Conservation (phyloP, 805 yeast genomes). For the Starmerella bombicola region DNA sequence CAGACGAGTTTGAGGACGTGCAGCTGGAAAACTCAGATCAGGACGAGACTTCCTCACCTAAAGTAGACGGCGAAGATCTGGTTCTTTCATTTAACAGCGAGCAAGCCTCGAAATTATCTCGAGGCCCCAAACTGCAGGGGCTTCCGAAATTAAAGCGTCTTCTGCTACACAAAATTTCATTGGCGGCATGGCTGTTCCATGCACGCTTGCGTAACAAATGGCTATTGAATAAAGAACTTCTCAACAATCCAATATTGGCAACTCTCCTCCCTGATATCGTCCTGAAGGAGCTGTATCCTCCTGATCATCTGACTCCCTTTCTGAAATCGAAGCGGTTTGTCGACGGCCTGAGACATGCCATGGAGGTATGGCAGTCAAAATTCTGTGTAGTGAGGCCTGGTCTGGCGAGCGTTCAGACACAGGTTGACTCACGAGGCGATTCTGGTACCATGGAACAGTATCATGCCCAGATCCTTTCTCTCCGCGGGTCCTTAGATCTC, state of each 20-base stretch:
- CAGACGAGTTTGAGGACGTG: slow-evolving; percentile 23
- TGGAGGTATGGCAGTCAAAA: slow-evolving; percentile 47
- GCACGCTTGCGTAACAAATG: slow-evolving; percentile 60
- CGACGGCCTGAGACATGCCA: slow-evolving; percentile 60
- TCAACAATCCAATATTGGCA: slow-evolving; percentile 29
- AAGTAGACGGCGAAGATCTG: slow-evolving; percentile 3
- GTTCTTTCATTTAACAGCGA: slow-evolving; percentile 7
- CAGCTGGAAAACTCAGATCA: slow-evolving; percentile 11
- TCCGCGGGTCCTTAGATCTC: slow-evolving; percentile 61
- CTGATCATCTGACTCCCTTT: slow-evolving; percentile 33
- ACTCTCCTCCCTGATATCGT: slow-evolving; percentile 39
- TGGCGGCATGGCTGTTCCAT: slow-evolving; percentile 51
- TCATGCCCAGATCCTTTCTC: slow-evolving; percentile 32
- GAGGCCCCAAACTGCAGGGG: slow-evolving; percentile 1
- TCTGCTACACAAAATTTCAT: slow-evolving; percentile 44
- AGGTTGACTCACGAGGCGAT: slow-evolving; percentile 16
- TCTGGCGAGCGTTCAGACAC: slow-evolving; percentile 23
- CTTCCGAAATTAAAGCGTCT: slow-evolving; percentile 30
- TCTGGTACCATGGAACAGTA: slow-evolving; percentile 35
- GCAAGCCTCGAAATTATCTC: slow-evolving; percentile 4
- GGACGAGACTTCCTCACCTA: not conserved
- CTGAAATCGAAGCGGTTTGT: slow-evolving; percentile 55
- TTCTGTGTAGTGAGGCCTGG: slow-evolving; percentile 39
- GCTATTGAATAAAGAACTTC: slow-evolving; percentile 44
- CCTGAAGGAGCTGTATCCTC: slow-evolving; percentile 39